Evolutionary conservation across 129 eudicot species (phyloP).

Genomic region (Tanacetum coccineum): DNA sequence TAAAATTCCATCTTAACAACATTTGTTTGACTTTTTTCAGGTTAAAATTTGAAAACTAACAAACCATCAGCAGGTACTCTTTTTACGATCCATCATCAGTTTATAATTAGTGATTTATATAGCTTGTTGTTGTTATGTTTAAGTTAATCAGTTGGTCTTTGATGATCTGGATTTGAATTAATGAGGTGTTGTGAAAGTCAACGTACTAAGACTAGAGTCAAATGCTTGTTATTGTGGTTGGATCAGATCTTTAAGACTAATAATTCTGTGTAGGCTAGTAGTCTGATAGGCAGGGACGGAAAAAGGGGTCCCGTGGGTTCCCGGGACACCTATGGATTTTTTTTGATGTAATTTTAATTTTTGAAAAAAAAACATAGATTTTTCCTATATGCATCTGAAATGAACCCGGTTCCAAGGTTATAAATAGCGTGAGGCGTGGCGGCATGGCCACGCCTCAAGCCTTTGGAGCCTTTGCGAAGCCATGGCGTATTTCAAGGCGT

Average conservation of each 20-base stretch:
- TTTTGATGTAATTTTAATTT: background rate
- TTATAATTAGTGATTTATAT: background rate
- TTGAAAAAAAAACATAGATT: too few relatives aligned
- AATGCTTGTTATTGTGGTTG: slow-evolving; percentile 12
- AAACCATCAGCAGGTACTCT: slow-evolving; percentile 23
- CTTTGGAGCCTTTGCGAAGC: too few relatives aligned
- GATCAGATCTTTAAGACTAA: slow-evolving; percentile 18
- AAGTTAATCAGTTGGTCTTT: slow-evolving; percentile 7
- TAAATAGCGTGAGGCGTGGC: too few relatives aligned
- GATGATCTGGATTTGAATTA: background rate
- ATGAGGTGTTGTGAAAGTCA: slow-evolving; percentile 8
- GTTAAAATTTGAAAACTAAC: slow-evolving; percentile 11
- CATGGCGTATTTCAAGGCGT: too few relatives aligned
- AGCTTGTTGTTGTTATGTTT: background rate
- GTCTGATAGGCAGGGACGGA: background rate
- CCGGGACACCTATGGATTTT: too few relatives aligned
- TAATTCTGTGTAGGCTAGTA: background rate
- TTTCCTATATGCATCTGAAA: too few relatives aligned
- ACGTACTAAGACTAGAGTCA: background rate
- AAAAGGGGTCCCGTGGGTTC: background rate
- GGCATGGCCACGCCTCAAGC: too few relatives aligned
- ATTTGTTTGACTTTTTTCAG: slow-evolving; percentile 7
- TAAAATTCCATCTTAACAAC: slow-evolving; percentile 10
- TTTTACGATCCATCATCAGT: background rate
- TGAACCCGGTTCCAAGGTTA: too few relatives aligned